Evolutionary conservation across 169 alveolate genomes (phyloP).

Genomic region (Plasmodium ovale): DNA sequence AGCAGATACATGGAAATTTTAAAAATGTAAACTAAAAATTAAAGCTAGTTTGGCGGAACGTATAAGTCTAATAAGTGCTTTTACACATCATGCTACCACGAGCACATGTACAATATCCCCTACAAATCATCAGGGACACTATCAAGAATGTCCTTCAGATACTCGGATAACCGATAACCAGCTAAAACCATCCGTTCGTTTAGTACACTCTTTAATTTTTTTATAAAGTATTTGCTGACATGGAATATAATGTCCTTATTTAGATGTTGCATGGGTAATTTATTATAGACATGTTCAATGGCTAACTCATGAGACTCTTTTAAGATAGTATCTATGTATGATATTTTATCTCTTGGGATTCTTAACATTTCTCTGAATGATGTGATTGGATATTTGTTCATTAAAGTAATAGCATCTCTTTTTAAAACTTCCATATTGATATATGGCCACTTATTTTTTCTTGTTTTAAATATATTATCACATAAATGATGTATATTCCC

Average conservation of each 20-base stretch:
- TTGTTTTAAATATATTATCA: conserved; percentile 32
- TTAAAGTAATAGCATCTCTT: background rate
- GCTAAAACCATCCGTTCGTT: conserved; percentile 32
- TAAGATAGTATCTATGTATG: conserved; percentile 27
- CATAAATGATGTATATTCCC: conserved; percentile 43
- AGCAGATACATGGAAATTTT: no score
- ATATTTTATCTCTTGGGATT: conserved; percentile 23
- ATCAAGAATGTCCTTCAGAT: conserved; percentile 31
- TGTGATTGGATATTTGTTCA: conserved; percentile 17
- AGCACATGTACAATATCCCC: no score
- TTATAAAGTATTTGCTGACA: conserved; percentile 3
- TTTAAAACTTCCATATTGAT: background rate
- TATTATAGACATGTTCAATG: conserved; percentile 14
- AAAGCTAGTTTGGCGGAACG: no score
- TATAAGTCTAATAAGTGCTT: no score
- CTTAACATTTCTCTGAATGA: background rate
- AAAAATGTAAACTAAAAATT: no score
- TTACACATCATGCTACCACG: no score
- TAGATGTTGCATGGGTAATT: background rate
- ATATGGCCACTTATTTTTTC: conserved; percentile 30
- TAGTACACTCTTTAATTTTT: conserved; percentile 7
- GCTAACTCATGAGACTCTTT: conserved; percentile 21
- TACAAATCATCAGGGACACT: conserved; percentile 36
- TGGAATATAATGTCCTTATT: background rate
- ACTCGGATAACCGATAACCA: conserved; percentile 36